Conservation (phyloP, 495 filamentous ascomycete species). For the Hypoxylon fragiforme region DNA sequence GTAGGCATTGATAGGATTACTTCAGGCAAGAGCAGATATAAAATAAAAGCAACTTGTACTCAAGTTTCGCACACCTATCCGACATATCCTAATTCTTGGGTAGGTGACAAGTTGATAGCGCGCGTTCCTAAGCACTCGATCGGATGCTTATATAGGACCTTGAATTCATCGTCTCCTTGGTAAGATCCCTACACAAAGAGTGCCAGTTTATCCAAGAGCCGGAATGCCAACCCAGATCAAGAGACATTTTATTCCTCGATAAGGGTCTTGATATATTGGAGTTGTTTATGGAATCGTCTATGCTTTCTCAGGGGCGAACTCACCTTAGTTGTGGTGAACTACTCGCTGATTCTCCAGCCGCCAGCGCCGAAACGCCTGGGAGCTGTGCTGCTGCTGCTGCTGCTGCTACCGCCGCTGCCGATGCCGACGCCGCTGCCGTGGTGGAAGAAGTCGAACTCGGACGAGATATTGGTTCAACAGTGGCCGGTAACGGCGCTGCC, state of each 20-base stretch:
- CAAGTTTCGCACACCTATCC: no score
- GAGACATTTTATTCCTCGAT: not conserved
- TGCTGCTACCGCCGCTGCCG: constrained; percentile 65
- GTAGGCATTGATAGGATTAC: no score
- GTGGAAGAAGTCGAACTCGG: constrained; percentile 55
- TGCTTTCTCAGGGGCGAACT: constrained; percentile 29
- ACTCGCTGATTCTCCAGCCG: constrained; percentile 51
- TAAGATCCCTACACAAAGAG: no score
- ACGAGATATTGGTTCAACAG: constrained; percentile 51
- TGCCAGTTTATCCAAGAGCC: not conserved
- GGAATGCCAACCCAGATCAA: not conserved
- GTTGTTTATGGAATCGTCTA: constrained; percentile 2
- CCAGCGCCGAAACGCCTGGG: not conserved
- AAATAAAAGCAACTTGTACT: no score
- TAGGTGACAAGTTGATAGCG: no score
- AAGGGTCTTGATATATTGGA: not conserved
- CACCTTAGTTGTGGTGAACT: constrained; percentile 69
- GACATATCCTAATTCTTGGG: no score
- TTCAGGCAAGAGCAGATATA: not conserved
- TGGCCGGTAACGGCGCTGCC: constrained; percentile 39
- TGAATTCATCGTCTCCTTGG: no score
- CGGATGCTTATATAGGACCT: no score
- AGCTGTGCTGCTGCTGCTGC: constrained; percentile 28
- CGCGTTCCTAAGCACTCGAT: no score
- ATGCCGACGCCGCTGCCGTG: constrained; percentile 52